A percentile compares a stretch with the other conserved stretches of the same genome.
phyloP scores from a whole-genome alignment of 2,329 filamentous ascomycete species.

The Trichoderma sp. region DNA sequence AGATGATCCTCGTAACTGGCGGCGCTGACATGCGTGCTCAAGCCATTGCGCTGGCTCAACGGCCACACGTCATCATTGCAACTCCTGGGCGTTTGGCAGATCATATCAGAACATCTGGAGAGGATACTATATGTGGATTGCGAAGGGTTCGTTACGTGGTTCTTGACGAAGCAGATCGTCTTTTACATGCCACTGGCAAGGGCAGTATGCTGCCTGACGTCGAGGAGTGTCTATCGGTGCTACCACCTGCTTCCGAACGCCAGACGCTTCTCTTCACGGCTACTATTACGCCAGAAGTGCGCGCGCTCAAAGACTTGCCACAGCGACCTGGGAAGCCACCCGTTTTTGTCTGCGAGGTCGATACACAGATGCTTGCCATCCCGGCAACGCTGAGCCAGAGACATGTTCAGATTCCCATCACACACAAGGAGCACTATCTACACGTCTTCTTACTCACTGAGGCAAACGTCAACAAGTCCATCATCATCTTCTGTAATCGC shows the following conservation, averaged over 20 bases:
- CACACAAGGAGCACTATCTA: conserved; percentile 92
- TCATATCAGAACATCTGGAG: conserved; percentile 87
- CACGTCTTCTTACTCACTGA: conserved; percentile 85
- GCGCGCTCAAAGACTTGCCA: conserved; percentile 79
- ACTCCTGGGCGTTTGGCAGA: conserved; percentile 92
- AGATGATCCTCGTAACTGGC: conserved; percentile 86
- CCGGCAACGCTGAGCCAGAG: conserved; percentile 80
- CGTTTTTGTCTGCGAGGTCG: conserved; percentile 87
- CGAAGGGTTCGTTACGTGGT: conserved; percentile 82
- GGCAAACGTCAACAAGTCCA: conserved; percentile 71
- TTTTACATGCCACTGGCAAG: conserved; percentile 71
- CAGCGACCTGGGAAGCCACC: conserved; percentile 70
- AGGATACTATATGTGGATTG: conserved; percentile 85
- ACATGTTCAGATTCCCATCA: conserved; percentile 86
- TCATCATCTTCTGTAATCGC: conserved; percentile 94
- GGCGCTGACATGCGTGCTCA: conserved; percentile 91
- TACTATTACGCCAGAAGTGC: conserved; percentile 90
- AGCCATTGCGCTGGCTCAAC: conserved; percentile 77
- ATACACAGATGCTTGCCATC: conserved; percentile 74
- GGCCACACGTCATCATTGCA: conserved; percentile 91
- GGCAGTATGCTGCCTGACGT: conserved; percentile 96
- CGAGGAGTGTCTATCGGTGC: conserved; percentile 79
- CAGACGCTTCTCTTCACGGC: conserved; percentile 96
- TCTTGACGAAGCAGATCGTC: conserved; percentile 91
- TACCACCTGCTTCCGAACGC: conserved; percentile 77